Base-by-base conservation (phyloP, 345 rosid genomes). In the Lenwebbia sp. region DNA sequence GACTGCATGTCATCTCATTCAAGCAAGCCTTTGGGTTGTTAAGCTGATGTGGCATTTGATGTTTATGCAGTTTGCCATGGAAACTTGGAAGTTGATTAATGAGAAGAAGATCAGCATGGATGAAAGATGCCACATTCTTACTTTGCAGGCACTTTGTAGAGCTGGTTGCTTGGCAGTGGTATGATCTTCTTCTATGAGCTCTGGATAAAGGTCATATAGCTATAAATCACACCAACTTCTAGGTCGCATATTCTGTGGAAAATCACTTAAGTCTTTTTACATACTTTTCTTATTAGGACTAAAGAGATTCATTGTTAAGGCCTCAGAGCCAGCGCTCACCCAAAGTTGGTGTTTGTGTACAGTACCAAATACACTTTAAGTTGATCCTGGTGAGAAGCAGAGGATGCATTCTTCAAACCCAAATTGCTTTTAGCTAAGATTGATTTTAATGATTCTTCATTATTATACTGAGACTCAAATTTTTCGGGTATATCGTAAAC, bases 161-260 rank as follows among this genome's bases (percentile, higher is more conserved):
- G 98, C 94, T 37, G 97, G 98, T 82, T 88, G 94, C 88, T 89
- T 96, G 90, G 92, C 91, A 74, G 96, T 95, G 99, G 98, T 96
- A 92, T 70, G 25, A 17, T 23, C 86, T 11, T 75, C 30, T 30
- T 75, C 44, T 78, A 7, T 54, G 28, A 3, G 51, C 54, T 70
- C 55, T 85, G 83, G 53, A 70, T 70, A 70, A 70, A 65, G 37
- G 78, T 70, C 40, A 19, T 33, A 37, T 9, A 55, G 58, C 51
- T 70, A 4, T 70, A 6, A 1, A 10, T 70, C 23, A 40, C 47
- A 19, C 78, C 78, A 70, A 70, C 47, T 70, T 70, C 25, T 19
- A 70, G 21, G 47, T 70, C 5, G 13, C 4, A 3, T 70, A 70
- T 33, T 37, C 47, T 52, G 53, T 51, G 19, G 21, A 52, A 52